phyloP scores from a whole-genome alignment of 345 rosid species.

The Mangifera indica region DNA sequence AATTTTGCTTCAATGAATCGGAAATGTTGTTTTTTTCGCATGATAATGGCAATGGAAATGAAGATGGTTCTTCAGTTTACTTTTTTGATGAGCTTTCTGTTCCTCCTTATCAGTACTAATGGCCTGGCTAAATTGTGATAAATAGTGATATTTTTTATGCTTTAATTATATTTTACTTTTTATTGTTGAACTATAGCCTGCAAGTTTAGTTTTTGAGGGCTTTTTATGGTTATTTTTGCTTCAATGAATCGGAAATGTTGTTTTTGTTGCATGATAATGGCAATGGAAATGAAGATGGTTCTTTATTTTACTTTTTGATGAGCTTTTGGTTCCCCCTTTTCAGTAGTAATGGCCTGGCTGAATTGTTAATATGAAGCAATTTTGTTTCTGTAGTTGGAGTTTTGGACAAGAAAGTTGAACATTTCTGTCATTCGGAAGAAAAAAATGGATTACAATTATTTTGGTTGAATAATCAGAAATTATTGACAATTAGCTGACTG shows the following conservation, averaged over 20 bases:
- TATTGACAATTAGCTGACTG: background rate
- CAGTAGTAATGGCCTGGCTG: background rate
- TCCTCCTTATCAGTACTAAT: background rate
- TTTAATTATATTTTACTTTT: background rate
- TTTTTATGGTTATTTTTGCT: slow-evolving; percentile 17
- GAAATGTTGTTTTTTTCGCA: slow-evolving; percentile 22
- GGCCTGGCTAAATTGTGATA: background rate
- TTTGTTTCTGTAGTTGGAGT: slow-evolving; percentile 8
- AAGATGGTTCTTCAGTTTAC: background rate
- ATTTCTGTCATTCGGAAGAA: background rate
- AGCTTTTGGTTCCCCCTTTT: background rate
- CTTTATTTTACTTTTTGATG: background rate
- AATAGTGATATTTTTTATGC: slow-evolving; percentile 2
- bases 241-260: slow-evolving; percentile 29
- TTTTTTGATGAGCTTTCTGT: background rate
- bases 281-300: background rate
- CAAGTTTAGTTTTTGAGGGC: slow-evolving; percentile 22
- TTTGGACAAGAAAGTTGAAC: background rate
- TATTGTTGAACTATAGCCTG: slow-evolving; percentile 27
- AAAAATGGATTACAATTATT: background rate
- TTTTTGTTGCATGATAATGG: slow-evolving; percentile 13
- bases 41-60: background rate
- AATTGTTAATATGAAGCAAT: background rate
- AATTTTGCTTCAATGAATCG: slow-evolving; percentile 26
- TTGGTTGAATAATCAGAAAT: background rate